Evolutionary conservation across 768 basidiomycete species (phyloP), one percentile per base, ranked within the genome.

Genomic region (Rhodotorula toruloides): DNA sequence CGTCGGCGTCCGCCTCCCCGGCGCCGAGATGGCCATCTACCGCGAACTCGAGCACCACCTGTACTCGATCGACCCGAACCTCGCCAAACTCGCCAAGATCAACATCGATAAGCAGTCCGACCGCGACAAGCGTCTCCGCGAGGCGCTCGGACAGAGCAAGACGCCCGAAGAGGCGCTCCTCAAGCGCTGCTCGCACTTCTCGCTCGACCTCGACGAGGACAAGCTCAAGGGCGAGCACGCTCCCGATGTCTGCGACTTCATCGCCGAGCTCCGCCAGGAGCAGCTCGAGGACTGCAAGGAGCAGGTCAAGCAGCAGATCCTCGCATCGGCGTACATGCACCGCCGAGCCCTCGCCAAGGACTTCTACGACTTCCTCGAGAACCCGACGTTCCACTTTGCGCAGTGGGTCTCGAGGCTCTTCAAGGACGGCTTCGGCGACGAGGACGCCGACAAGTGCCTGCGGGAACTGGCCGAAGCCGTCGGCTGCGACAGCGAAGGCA

Each of bases 121-220:
- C 72, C 88, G 88, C 73, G 91, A 93, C 76, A 86, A 85, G 72
- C 86, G 92, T n/a, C 80, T 97, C 13, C 86, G 87, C 44, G 83
- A 90, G 72, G 87, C 90, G 21, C 84, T 96, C 25, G 91, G 91
- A 61, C 89, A 91, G 56, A 91, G 89, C 83, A 87, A 49, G 54
- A 65, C 52, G 17, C 66, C 71, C 21, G 63, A 85, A 84, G 89
- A 80, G 72, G 69, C 92, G 3, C 83, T 97, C 17, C 82, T 97
- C 64, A 97, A 97, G 76, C 87, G 93, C 44, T 94, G 91, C 76
- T 93, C 92, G 10, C 92, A 94, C 76, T 97, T 94, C 77, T 90
- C 91, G 71, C 81, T 92, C 40, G 89, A 90, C 60, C 58, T 76
- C 12, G 72, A 67, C 52, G 74, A 74, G 53, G 72, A 71, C 55